Base-by-base conservation (phyloP, 2,329 filamentous ascomycete species). In the Dactylellina parvicollis region DNA sequence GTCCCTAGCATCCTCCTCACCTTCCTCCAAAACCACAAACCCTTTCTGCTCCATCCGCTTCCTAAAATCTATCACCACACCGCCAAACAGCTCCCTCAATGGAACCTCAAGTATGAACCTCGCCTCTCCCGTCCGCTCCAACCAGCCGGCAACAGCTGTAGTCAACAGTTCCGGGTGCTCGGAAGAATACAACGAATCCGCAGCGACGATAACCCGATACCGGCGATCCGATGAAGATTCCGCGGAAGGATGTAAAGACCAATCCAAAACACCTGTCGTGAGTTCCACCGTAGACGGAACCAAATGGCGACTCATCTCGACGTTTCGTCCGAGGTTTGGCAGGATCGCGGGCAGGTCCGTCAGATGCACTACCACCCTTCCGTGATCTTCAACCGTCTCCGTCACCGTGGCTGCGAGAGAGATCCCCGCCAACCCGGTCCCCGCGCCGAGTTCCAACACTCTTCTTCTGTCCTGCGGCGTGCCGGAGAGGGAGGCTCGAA, bases 341-440 rank as follows among this genome's bases (percentile, higher is more conserved):
- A 94, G 85, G 77, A 98, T 97, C n/a, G 85, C 85, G 0, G 91
- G 89, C 26, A 98, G 82, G 79, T 98, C 95, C 34, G 91, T 96
- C 57, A 97, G 83, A 8, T 90, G 82, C 3, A 96, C 83, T 83
- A 90, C 90, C 22, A 92, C 16, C 30, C 22, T 16, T 18, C 7
- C 30, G n/a, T 54, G 16, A 12, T 30, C 5, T n/a, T n/a, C n/a
- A n/a, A n/a, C n/a, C 3, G 22, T 42, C 4, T 22, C 28, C 5
- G 12, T 40, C 24, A 55, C 30, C 12, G 52, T 83, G 12, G 87
- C 88, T 5, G 92, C 92, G 22, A 93, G 92, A 1, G 93, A 90
- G 44, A 98, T 83, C 0, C 95, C 95, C 8, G 96, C 86, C n/a
- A 99, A 85, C 0, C 94, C 94, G 0, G 94, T 98, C 0, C 95